Conservation (phyloP, 176 grass and related monocot genomes). For the Lolium perenne region DNA sequence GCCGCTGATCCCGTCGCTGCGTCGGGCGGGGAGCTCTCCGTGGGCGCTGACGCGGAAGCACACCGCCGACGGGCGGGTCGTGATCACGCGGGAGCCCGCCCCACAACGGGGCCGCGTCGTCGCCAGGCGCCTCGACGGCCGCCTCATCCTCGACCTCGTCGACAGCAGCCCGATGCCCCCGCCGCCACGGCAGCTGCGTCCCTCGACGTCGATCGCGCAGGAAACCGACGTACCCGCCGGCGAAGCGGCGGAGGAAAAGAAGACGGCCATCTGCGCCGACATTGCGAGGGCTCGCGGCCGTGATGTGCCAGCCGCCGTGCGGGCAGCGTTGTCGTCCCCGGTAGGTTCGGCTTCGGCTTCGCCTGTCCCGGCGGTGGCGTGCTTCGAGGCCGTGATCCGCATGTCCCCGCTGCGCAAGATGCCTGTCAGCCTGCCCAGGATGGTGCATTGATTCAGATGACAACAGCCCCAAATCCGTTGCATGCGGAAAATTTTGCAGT, state of each 20-base stretch:
- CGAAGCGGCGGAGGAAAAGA: not conserved
- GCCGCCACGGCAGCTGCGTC: not conserved
- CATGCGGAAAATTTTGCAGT: not conserved
- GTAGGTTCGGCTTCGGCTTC: not conserved
- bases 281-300: not conserved
- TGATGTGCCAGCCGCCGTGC: not conserved
- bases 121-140: conserved; percentile 32
- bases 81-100: conserved; percentile 30
- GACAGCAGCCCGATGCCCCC: not conserved
- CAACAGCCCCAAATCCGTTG: not conserved
- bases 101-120: conserved; percentile 20
- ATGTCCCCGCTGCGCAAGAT: conserved; percentile 8
- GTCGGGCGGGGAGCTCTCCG: not conserved
- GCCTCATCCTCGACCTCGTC: conserved; percentile 45
- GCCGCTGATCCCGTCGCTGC: conserved; percentile 46
- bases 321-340: not conserved
- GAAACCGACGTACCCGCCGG: not conserved
- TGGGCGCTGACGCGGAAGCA: conserved; percentile 33
- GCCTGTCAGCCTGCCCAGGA: conserved; percentile 27
- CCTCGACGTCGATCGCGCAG: not conserved
- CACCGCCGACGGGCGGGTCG: conserved; percentile 46
- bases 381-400: conserved; percentile 37
- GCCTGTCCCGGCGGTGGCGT: conserved; percentile 6
- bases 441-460: conserved; percentile 48
- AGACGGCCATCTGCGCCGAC: not conserved